Evolutionary conservation across 768 basidiomycete genomes (phyloP), one percentile per base, ranked within the genome.

Genomic region (Trametes meyenii): DNA sequence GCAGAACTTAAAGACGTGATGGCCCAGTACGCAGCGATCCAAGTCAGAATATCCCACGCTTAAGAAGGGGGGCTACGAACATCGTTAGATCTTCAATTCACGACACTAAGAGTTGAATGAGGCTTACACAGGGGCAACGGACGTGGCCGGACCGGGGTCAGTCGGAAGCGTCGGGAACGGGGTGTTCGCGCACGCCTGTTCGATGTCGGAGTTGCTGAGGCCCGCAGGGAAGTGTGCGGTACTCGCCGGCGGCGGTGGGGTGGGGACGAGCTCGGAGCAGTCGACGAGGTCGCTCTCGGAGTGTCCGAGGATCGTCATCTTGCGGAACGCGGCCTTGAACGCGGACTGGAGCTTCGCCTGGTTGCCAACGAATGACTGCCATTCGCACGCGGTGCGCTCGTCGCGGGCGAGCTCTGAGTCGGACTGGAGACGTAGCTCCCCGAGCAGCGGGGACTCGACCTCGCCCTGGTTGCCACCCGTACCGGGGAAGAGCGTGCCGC

Each of bases 401-500:
- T 75, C 75, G 58, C 74, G 73, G 21, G 74, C 73, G 33, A 76
- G 60, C 48, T 50, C 59, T 0, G 60, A 66, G 67, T 76, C 74
- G 51, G 74, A 75, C 64, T 74, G 67, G 36, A 76, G 72, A 51
- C 75, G 75, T 55, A 76, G 66, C 64, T 74, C 74, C 24, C 74
- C 75, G 35, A 6, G 42, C 36, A 76, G 70, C 2, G 74, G 70
- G 35, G 73, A 71, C 58, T 65, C 51, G 50, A 63, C 70, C 58
- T 75, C 74, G 39, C 74, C 73, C 60, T 60, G 66, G 66, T 74
- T 66, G 11, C 55, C 61, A 43, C 69, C 70, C 3, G 61, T 68
- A 36, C 73, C 71, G 42, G 73, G 73, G 69, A 71, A 74, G 42
- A 52, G 38, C 19, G 64, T 67, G 49, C 73, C 72, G n/a, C 56